Conservation (phyloP, 352 stramenopile genomes). For the Peronosclerospora sorghi region DNA sequence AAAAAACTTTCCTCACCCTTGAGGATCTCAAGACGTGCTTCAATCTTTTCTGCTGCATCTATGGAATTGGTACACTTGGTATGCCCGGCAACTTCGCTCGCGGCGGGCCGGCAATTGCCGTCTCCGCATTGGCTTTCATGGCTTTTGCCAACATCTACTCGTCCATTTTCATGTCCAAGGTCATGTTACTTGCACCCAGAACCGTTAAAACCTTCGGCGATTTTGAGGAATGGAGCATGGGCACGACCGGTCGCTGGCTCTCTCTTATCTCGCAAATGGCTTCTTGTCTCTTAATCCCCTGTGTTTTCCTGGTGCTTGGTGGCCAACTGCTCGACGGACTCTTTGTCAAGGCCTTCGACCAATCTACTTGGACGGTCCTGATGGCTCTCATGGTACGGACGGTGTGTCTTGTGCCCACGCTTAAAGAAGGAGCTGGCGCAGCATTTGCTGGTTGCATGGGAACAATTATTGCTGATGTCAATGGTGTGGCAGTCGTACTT, state of each 20-base stretch:
- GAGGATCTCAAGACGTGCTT: constrained; percentile 40
- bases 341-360: constrained; percentile 28
- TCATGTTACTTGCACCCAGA: constrained; percentile 32
- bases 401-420: constrained; percentile 35
- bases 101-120: constrained; percentile 23
- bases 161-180: constrained; percentile 29
- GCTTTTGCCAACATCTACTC: no score
- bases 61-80: constrained; percentile 43
- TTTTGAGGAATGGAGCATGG: constrained; percentile 41
- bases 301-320: constrained; percentile 36
- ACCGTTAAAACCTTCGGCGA: constrained; percentile 46
- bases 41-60: constrained; percentile 39
- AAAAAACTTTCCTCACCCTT: constrained; percentile 21
- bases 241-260: constrained; percentile 27
- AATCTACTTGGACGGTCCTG: constrained; percentile 32
- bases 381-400: constrained; percentile 28
- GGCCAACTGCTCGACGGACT: constrained; percentile 27
- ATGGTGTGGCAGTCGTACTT: constrained; percentile 27
- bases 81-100: constrained; percentile 43
- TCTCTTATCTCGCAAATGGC: constrained; percentile 26
- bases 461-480: constrained; percentile 26
- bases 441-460: constrained; percentile 11
- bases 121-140: constrained; percentile 25
- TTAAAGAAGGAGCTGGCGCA: constrained; percentile 32
- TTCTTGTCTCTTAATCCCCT: constrained; percentile 31